These are phyloP conservation scores for Malassezia psittaci DNA, from an alignment of 1,284 basidiomycete species.

Conservation along the genomic window DNA sequence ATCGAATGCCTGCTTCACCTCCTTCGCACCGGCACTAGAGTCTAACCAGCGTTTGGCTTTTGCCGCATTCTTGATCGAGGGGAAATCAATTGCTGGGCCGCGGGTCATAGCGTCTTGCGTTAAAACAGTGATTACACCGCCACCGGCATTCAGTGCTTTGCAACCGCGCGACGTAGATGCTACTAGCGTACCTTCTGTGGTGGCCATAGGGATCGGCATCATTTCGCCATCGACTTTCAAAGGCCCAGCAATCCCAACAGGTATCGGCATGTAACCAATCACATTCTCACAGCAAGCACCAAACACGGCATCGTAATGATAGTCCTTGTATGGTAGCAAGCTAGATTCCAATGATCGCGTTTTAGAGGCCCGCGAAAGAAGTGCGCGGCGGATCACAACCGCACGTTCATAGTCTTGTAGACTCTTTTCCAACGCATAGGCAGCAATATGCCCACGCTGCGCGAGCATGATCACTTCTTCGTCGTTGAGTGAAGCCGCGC, in stretches of 20 bases:
- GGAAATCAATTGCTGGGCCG: constrained; percentile 94
- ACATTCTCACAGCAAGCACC: constrained; percentile 99
- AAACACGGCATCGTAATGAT: constrained; percentile 87
- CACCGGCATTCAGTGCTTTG: constrained; percentile 91
- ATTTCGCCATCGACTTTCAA: constrained; percentile 77
- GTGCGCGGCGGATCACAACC: constrained; percentile 72
- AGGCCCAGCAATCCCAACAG: constrained; percentile 91
- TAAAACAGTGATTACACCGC: constrained; percentile 87
- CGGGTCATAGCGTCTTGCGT: constrained; percentile 95
- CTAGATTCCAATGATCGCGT: constrained; percentile 78
- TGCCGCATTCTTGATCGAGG: constrained; percentile 66
- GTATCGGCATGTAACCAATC: constrained; percentile 89
- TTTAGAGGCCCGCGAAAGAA: constrained; percentile 78
- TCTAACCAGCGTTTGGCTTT: constrained; percentile 81
- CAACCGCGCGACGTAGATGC: constrained; percentile 94
- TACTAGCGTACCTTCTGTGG: constrained; percentile 94
- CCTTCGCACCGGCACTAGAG: constrained; percentile 65
- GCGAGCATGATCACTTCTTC: constrained; percentile 84
- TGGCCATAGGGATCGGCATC: constrained; percentile 95
- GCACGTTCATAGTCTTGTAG: constrained; percentile 77
- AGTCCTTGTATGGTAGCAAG: constrained; percentile 70
- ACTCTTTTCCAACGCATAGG: constrained; percentile 88
- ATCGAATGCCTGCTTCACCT: constrained; percentile 79
- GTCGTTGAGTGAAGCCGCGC: constrained; percentile 61
- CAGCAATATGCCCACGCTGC: constrained; percentile 83